Conservation (phyloP, 106 monocot genomes). For the Allium cepa region DNA sequence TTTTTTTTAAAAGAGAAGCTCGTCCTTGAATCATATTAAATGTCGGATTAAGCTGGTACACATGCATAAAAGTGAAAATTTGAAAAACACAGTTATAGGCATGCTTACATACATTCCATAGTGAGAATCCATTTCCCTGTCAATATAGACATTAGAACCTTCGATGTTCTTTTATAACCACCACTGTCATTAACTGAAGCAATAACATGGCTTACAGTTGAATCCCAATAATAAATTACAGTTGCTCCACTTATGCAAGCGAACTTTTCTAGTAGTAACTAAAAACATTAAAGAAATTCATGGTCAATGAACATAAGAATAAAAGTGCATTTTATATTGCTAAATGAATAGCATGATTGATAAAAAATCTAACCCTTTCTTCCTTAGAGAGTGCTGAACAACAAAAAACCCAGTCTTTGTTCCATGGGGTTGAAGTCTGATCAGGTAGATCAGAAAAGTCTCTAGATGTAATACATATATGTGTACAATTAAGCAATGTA, state of each 20-base stretch:
- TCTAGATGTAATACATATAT: conserved; percentile 14
- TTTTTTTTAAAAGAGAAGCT: no score
- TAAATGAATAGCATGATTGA: neutral
- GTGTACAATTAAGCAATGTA: neutral
- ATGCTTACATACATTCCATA: conserved; percentile 86
- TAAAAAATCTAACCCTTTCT: conserved; percentile 42
- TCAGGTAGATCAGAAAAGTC: conserved; percentile 10
- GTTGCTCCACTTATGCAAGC: conserved; percentile 33
- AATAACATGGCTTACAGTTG: conserved; percentile 83
- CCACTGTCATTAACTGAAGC: conserved; percentile 75
- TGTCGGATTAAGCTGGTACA: no score
- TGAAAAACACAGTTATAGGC: neutral
- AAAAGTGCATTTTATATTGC: neutral
- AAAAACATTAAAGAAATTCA: conserved; percentile 2
- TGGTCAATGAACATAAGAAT: neutral
- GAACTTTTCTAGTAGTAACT: conserved; percentile 56
- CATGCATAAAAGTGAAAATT: no score
- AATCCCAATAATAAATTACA: conserved; percentile 45
- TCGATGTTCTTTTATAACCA: conserved; percentile 79
- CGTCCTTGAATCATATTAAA: no score
- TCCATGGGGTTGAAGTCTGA: conserved; percentile 26
- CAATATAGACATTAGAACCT: conserved; percentile 81
- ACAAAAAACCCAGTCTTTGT: conserved; percentile 60
- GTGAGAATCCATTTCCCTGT: conserved; percentile 83
- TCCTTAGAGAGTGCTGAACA: conserved; percentile 65